Evolutionary conservation across 2,329 filamentous ascomycete genomes (phyloP), one percentile per base, ranked within the genome.

Genomic region (Rugonectria rugulosa): DNA sequence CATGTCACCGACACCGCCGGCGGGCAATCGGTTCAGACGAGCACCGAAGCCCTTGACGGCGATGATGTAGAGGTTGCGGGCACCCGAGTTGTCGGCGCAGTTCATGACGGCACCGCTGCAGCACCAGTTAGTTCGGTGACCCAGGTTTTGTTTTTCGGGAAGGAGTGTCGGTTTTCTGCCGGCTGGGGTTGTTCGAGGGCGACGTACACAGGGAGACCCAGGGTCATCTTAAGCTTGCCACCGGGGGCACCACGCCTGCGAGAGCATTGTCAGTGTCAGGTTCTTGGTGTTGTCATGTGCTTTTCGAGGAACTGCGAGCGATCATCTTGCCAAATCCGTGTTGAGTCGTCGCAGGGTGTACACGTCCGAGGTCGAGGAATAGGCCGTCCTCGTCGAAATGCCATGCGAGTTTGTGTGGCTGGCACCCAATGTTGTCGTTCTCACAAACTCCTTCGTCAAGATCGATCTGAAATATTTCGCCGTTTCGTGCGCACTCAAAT

Each of bases 201-300:
- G 64, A 75, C 92, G 81, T 96, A 97, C 93, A 97, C 92, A 83
- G 95, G 95, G 76, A 99, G 92, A 97, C 92, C 95, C 82, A 99
- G 92, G 81, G 95, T 97, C 95, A 99, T 99, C 91, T 97, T 98
- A 76, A 98, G 91, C 91, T 99, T 99, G 91, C 96, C 96, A 88
- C 95, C 95, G 77, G 93, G 90, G 86, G 92, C 90, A 90, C 90
- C 91, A 87, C 92, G 86, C 68, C 86, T 88, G 71, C 64, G 65
- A 50, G 43, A 58, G 41, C 56, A 66, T 67, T 56, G 73, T 78
- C 68, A 78, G 74, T 70, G 42, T 51, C 21, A 27, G 37, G 29
- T 58, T 26, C 44, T 41, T 36, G 24, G 41, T 44, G 37, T 40
- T 40, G 37, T 21, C 29, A 19, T 31, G 56, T 24, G 31, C 38